Conservation (phyloP, 768 basidiomycete species). For the Suillus clintonianus region DNA sequence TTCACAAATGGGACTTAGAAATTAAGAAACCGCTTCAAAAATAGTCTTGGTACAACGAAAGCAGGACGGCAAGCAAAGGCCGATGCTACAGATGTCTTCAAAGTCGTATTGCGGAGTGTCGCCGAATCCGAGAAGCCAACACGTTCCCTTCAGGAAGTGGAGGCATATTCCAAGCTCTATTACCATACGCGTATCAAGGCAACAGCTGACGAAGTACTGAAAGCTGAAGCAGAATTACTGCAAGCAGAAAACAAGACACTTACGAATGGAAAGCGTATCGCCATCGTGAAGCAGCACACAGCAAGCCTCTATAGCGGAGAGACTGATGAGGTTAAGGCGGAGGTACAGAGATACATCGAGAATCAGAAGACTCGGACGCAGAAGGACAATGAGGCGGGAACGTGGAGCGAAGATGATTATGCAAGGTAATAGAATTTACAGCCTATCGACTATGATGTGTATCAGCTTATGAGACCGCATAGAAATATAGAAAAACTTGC, state of each 20-base stretch:
- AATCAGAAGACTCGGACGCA: neutral
- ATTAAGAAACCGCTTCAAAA: too few species aligned
- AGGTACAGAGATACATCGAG: neutral
- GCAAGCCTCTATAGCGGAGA: neutral
- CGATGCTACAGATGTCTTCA: neutral
- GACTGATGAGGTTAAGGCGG: neutral
- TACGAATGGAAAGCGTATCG: neutral
- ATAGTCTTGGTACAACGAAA: too few species aligned
- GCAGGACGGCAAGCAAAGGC: too few species aligned
- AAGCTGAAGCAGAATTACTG: neutral
- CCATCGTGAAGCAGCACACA: neutral
- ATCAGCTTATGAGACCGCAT: neutral
- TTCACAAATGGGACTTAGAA: too few species aligned
- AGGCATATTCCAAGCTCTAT: slow-evolving; percentile 1
- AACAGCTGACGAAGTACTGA: neutral
- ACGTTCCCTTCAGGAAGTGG: neutral
- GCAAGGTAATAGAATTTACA: neutral
- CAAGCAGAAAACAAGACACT: neutral
- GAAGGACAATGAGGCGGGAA: neutral
- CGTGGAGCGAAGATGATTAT: neutral
- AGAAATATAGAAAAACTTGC: neutral
- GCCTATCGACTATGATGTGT: neutral
- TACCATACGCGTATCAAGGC: neutral
- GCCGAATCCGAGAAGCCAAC: neutral
- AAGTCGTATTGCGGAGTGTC: neutral